Evolutionary conservation across 2,329 filamentous ascomycete species (phyloP).

Genomic region (Epicoccum nigrum): DNA sequence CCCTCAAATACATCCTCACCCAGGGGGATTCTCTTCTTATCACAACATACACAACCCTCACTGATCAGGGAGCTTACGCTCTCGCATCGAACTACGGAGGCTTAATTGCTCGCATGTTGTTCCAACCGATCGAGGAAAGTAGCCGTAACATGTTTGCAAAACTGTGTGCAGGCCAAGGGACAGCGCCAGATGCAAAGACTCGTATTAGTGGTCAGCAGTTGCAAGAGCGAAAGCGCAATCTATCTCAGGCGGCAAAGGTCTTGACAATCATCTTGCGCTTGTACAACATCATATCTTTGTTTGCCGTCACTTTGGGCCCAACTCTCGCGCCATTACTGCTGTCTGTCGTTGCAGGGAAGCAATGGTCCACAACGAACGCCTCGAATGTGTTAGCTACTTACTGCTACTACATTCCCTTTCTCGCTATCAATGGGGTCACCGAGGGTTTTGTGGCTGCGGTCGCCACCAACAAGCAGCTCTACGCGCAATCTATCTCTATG

Average conservation of each 20-base stretch:
- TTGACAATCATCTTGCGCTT: constrained; percentile 70
- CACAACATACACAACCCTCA: constrained; percentile 74
- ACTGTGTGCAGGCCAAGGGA: constrained; percentile 61
- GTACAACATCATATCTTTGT: constrained; percentile 75
- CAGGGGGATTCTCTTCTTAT: constrained; percentile 94
- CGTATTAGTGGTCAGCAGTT: constrained; percentile 6
- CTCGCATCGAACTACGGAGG: constrained; percentile 93
- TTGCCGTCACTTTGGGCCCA: constrained; percentile 74
- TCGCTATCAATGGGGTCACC: constrained; percentile 88
- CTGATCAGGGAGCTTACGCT: constrained; percentile 88
- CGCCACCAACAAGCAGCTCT: constrained; percentile 75
- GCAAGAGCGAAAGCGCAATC: constrained; percentile 27
- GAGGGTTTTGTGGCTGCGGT: constrained; percentile 94
- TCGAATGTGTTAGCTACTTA: constrained; percentile 77
- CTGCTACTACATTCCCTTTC: constrained; percentile 90
- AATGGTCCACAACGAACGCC: constrained; percentile 77
- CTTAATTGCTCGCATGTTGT: constrained; percentile 82
- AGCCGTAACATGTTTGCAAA: constrained; percentile 88
- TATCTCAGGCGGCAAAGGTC: constrained; percentile 55
- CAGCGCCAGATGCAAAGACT: constrained; percentile 19
- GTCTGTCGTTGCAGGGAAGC: constrained; percentile 73
- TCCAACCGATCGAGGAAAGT: constrained; percentile 95
- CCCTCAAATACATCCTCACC: constrained; percentile 91
- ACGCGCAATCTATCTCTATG: constrained; percentile 84
- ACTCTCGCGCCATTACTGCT: constrained; percentile 75